Conservation (phyloP, 495 filamentous ascomycete species). For the Rusavskia elegans region DNA sequence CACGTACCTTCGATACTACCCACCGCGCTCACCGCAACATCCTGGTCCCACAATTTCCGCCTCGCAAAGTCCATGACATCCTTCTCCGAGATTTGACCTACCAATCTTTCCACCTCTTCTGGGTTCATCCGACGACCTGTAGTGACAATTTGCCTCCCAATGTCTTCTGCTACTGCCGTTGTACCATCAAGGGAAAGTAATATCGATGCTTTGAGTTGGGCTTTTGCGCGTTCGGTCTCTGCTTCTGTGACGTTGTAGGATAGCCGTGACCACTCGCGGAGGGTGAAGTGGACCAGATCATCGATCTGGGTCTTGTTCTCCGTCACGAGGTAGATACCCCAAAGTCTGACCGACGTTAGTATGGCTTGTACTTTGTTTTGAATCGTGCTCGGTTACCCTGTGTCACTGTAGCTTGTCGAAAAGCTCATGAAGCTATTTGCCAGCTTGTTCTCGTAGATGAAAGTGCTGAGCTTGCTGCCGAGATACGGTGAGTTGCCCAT, state of each 20-base stretch:
- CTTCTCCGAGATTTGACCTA: slow-evolving; percentile 81
- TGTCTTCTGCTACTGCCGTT: slow-evolving; percentile 92
- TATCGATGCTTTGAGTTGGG: slow-evolving; percentile 96
- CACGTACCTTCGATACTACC: slow-evolving; percentile 66
- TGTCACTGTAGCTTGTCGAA: slow-evolving; percentile 98
- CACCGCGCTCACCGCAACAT: slow-evolving; percentile 82
- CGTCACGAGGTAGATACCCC: slow-evolving; percentile 97
- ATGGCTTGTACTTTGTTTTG: slow-evolving; percentile 1
- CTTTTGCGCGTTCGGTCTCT: slow-evolving; percentile 96
- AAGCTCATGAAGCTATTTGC: slow-evolving; percentile 99
- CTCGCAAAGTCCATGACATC: slow-evolving; percentile 91
- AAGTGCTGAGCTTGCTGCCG: slow-evolving; percentile 90
- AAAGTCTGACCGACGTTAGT: slow-evolving; percentile 48
- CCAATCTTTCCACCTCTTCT: slow-evolving; percentile 83
- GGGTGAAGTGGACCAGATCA: slow-evolving; percentile 92
- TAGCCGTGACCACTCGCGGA: slow-evolving; percentile 94
- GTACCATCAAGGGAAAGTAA: slow-evolving; percentile 94
- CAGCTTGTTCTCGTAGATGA: slow-evolving; percentile 81
- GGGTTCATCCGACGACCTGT: slow-evolving; percentile 82
- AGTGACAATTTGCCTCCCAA: slow-evolving; percentile 94
- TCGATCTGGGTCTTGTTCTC: slow-evolving; percentile 77
- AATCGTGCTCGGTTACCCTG: slow-evolving; percentile 49
- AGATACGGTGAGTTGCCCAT: slow-evolving; percentile 95
- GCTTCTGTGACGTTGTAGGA: slow-evolving; percentile 70
- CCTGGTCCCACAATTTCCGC: slow-evolving; percentile 89